Evolutionary conservation across 805 yeast genomes (phyloP).

Genomic region (Wickerhamiella qilinensis): DNA sequence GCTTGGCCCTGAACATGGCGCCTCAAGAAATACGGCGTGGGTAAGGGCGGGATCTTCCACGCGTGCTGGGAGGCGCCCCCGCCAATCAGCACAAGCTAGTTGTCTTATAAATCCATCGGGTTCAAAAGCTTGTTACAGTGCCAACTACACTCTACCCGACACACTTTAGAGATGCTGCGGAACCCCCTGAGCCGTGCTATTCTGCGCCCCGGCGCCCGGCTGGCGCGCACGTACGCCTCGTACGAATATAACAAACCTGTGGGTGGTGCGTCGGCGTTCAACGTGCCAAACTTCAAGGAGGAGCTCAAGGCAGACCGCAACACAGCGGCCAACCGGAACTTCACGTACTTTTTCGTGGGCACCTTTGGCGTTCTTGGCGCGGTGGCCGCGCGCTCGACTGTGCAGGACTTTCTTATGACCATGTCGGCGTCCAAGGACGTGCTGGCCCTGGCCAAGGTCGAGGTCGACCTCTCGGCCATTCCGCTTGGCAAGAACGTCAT

Average conservation of each 20-base stretch:
- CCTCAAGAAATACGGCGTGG: no score
- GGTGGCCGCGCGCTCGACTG: constrained; percentile 92
- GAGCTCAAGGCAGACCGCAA: constrained; percentile 58
- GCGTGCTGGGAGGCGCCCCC: no score
- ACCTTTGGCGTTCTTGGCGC: constrained; percentile 80
- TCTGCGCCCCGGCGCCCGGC: constrained; percentile 2
- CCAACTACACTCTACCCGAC: not conserved
- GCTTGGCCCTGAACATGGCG: no score
- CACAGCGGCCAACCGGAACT: constrained; percentile 66
- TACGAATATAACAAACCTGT: constrained; percentile 14
- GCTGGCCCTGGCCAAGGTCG: constrained; percentile 98
- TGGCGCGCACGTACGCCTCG: constrained; percentile 6
- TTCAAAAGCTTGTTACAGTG: not conserved
- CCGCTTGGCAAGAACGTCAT: constrained; percentile 97
- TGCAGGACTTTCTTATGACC: constrained; percentile 73
- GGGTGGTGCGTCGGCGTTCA: constrained; percentile 42
- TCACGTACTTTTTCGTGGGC: constrained; percentile 95
- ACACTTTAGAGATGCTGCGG: constrained; percentile 6
- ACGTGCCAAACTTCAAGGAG: constrained; percentile 78
- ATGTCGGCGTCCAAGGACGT: constrained; percentile 99
- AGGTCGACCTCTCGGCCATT: constrained; percentile 80
- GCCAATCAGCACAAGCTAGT: constrained; percentile 1
- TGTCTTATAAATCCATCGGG: not conserved
- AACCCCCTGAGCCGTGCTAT: constrained; percentile 4
- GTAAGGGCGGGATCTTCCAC: no score